Base-by-base conservation (phyloP, 495 filamentous ascomycete species). In the Lasiosphaeria hispida region DNA sequence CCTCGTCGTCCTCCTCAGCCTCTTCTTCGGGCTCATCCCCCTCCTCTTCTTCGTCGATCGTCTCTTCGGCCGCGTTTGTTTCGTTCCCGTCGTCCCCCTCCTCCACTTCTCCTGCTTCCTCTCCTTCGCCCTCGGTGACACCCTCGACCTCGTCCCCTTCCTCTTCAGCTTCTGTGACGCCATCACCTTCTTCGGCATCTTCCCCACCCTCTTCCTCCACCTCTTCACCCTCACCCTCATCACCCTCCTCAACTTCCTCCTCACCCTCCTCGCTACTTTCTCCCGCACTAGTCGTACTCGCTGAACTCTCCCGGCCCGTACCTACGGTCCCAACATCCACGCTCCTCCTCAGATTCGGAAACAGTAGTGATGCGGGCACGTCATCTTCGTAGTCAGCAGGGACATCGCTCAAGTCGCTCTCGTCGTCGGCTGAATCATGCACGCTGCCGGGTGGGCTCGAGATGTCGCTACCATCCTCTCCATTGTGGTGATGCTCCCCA, bases 381-480 rank as follows among this genome's bases (percentile, higher is more conserved):
- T 79, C 72, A 43, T 79, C 72, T 50, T 81, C 77, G 35, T 77
- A 74, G 47, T 75, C 76, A 11, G 82, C 76, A 3, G 80, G 78
- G 36, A 86, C 79, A 53, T 92, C 89, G 52, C 86, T 91, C 7
- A 92, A 72, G 58, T 92, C 89, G 66, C 87, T 91, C 71, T 92
- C 89, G 57, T 91, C 88, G 60, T 91, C 89, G 0, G 86, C 89
- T 50, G 83, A 87, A 54, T 91, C 89, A 58, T 89, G 86, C 11
- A 88, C 67, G 62, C 84, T 89, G 11, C 82, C 79, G 0, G 83
- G 79, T 6, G 75, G 77, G 10, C 69, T 75, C 1, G 63, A 69
- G 1, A 55, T 59, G 11, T 65, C 70, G 38, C 65, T 72, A 35
- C 67, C 73, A 11, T 70, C 60, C 2, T 67, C 69, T 40, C 70